A percentile compares a stretch with the other conserved stretches of the same genome.
These are phyloP conservation scores for Platanthera zijinensis DNA, from an alignment of 106 monocot species.

Conservation along the genomic window DNA sequence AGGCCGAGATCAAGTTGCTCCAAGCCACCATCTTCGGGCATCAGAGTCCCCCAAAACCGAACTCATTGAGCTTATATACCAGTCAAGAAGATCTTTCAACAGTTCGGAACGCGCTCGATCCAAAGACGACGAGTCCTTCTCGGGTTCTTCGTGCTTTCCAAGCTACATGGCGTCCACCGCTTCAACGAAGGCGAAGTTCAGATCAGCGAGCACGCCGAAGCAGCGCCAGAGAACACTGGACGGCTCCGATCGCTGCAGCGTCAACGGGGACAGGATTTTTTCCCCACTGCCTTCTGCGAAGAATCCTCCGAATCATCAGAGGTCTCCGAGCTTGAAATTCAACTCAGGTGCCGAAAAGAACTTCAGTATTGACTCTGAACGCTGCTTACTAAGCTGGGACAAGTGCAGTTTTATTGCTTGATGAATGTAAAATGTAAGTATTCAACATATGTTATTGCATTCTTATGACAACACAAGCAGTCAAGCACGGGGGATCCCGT, in stretches of 20 bases:
- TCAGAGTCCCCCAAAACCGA: slow-evolving; percentile 8
- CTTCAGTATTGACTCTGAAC: slow-evolving; percentile 27
- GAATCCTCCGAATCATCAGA: slow-evolving; percentile 9
- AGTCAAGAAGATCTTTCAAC: slow-evolving; percentile 54
- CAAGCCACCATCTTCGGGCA: background rate
- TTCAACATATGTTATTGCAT: background rate
- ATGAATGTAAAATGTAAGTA: background rate
- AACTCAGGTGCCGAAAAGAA: slow-evolving; percentile 7
- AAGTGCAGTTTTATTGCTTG: slow-evolving; percentile 1
- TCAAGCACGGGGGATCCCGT: too few species aligned
- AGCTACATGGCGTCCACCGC: slow-evolving; percentile 74
- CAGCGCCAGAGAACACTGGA: slow-evolving; percentile 24
- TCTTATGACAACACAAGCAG: background rate
- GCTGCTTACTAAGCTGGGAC: slow-evolving; percentile 21
- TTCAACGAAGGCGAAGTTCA: slow-evolving; percentile 59
- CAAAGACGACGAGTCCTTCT: slow-evolving; percentile 52
- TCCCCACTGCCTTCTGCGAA: slow-evolving; percentile 44
- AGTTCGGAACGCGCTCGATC: slow-evolving; percentile 19
- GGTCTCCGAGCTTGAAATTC: slow-evolving; percentile 14
- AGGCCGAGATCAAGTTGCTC: background rate
- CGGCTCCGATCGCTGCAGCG: slow-evolving; percentile 18
- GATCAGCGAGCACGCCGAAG: slow-evolving; percentile 77
- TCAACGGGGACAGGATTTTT: slow-evolving; percentile 12
- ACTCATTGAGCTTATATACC: slow-evolving; percentile 18
- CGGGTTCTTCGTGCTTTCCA: slow-evolving; percentile 47